Evolutionary conservation across 108 stramenopile genomes (phyloP).

Genomic region (Skeletonema costatum): DNA sequence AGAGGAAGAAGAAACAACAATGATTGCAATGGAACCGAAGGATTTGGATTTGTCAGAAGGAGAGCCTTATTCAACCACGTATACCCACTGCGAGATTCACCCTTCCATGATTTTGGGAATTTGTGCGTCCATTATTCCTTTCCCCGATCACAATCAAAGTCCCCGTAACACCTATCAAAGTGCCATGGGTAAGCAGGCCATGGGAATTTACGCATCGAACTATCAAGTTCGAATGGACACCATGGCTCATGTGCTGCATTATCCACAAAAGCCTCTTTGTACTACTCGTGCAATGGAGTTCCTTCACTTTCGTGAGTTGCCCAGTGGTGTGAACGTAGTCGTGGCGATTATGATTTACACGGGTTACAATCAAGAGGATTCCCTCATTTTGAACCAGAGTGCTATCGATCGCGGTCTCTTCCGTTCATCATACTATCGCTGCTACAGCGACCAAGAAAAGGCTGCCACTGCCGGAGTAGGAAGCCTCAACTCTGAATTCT

Average conservation of each 20-base stretch:
- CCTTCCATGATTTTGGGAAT: slow-evolving; percentile 97
- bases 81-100: slow-evolving; percentile 99
- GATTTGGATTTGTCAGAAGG: slow-evolving; percentile 81
- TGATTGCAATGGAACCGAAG: slow-evolving; percentile 98
- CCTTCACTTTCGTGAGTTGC: slow-evolving; percentile 97
- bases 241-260: slow-evolving; percentile 98
- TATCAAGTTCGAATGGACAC: slow-evolving; percentile 99
- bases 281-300: slow-evolving; percentile 98
- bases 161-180: slow-evolving; percentile 96
- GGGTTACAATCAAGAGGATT: slow-evolving; percentile 99
- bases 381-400: slow-evolving; percentile 98
- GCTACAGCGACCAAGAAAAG: slow-evolving; percentile 93
- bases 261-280: slow-evolving; percentile 98
- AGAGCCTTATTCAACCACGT: slow-evolving; percentile 92
- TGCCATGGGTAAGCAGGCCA: slow-evolving; percentile 94
- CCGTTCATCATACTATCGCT: slow-evolving; percentile 95
- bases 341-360: slow-evolving; percentile 99
- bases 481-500: slow-evolving; percentile 85
- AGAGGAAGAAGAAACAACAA: slow-evolving; percentile 98
- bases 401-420: slow-evolving; percentile 98
- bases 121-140: slow-evolving; percentile 97
- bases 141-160: slow-evolving; percentile 99
- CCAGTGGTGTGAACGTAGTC: slow-evolving; percentile 96
- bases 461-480: slow-evolving; percentile 77
- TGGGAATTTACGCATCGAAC: slow-evolving; percentile 97